Evolutionary conservation across 75 land plant species (phyloP), one percentile per base, ranked within the genome.

Genomic region (Picea sitchensis): DNA sequence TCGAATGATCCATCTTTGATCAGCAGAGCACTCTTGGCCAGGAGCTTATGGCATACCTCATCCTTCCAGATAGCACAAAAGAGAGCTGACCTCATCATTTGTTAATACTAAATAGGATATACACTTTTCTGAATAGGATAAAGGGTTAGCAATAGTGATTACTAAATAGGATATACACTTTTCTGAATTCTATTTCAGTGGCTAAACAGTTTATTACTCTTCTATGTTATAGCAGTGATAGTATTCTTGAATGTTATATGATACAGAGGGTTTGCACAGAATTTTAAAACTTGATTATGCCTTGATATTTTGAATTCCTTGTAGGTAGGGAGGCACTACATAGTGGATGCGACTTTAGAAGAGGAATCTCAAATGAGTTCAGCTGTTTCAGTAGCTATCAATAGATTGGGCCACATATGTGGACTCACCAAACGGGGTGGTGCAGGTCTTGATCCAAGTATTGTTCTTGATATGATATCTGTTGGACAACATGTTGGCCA

Each of bases 321-420:
- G 59, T 73, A 94, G 98, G 91, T 94, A 31, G 98, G 99, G 18
- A 92, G 80, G 81, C 91, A 90, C 72, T 96, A 95, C 75, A 91
- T 96, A 78, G 95, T 93, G 61, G 98, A 95, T 86, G 98, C 99
- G 59, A 97, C 98, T 67, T 79, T 87, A 71, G 99, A 97, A 65
- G 99, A 97, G 79, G 98, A 95, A 76, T 91, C 95, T 26, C 95
- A 95, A 79, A 97, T 95, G 99, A 92, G 86, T 64, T 92, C 98
- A 14, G 99, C 99, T 3, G 84, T 97, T 5, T 95, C 98, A 26
- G 80, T 95, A 63, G 89, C 99, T 1, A 81, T 97, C 20, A 93
- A 91, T 62, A 85, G 89, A 58, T 75, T 84, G 74, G 94, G 98
- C 8, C 82, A 82, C 21, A 86, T 95, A 47, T 91, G 94, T 84